A percentile compares a stretch with the other conserved stretches of the same genome.
phyloP scores from a whole-genome alignment of 208 protist genomes.

The Trypanosoma theileri region DNA sequence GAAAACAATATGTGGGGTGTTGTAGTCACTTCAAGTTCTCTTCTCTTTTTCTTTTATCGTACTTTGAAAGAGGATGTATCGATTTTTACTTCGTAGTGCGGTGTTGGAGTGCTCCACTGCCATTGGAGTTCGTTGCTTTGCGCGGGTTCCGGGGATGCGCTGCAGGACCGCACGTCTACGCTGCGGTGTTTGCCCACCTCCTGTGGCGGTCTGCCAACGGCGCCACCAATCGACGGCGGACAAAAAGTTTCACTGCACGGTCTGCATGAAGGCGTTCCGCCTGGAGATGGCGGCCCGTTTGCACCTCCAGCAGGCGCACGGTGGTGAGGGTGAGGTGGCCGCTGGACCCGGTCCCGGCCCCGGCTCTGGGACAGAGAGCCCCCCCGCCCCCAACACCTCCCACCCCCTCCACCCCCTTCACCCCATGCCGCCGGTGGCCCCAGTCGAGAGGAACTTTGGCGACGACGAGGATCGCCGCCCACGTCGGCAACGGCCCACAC shows the following conservation, averaged over 20 bases:
- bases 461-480: slow-evolving; percentile 42
- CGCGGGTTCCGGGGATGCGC: background rate
- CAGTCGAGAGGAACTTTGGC: slow-evolving; percentile 23
- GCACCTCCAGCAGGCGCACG: slow-evolving; percentile 84
- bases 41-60: background rate
- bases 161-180: background rate
- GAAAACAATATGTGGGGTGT: too few relatives aligned
- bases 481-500: slow-evolving; percentile 53
- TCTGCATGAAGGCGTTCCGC: slow-evolving; percentile 86
- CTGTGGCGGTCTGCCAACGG: slow-evolving; percentile 9
- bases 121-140: background rate
- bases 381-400: background rate
- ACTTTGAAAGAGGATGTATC: slow-evolving; percentile 30
- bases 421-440: slow-evolving; percentile 16
- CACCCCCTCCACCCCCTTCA: background rate
- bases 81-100: slow-evolving; percentile 22
- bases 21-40: background rate
- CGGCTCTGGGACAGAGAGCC: slow-evolving; percentile 42
- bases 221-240: slow-evolving; percentile 49
- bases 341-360: slow-evolving; percentile 61
- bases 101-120: slow-evolving; percentile 4
- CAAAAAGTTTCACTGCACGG: slow-evolving; percentile 85
- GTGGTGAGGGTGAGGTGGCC: slow-evolving; percentile 64
- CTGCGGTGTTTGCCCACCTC: slow-evolving; percentile 7
- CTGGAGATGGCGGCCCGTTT: slow-evolving; percentile 88